phyloP scores from a whole-genome alignment of 2,329 filamentous ascomycete species.

The Hymenoscyphus scutula region DNA sequence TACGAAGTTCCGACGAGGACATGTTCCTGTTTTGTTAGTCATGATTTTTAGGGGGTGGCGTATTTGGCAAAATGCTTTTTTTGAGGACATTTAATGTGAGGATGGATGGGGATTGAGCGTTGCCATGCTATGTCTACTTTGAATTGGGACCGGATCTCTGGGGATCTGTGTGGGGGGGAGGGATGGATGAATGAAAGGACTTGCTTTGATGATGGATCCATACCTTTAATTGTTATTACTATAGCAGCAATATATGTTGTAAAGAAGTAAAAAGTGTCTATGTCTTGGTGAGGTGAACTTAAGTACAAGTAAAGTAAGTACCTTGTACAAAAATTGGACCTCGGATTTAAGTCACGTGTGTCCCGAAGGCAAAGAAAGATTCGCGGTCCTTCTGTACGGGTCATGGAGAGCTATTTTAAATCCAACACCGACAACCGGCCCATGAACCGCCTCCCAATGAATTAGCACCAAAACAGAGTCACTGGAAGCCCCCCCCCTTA shows the following conservation, averaged over 20 bases:
- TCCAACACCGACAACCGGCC: not conserved
- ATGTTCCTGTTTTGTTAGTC: not conserved
- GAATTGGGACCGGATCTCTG: not conserved
- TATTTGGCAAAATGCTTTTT: not conserved
- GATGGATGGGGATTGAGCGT: not conserved
- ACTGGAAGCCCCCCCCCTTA: slow-evolving; percentile 17
- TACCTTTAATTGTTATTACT: not conserved
- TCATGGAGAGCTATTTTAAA: not conserved
- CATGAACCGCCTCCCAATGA: slow-evolving; percentile 18
- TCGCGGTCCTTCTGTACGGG: not conserved
- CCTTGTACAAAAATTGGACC: slow-evolving; percentile 1
- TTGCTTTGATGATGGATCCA: not conserved
- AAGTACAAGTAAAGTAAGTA: not conserved
- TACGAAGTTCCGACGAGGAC: not conserved
- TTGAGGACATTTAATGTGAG: not conserved
- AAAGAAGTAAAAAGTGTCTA: not conserved
- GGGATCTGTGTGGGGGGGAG: not conserved
- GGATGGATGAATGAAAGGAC: not conserved
- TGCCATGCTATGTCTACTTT: not conserved
- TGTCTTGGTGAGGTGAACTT: not conserved
- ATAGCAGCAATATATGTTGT: slow-evolving; percentile 1
- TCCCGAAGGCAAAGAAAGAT: not conserved
- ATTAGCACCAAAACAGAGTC: slow-evolving; percentile 21
- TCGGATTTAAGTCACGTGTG: not conserved
- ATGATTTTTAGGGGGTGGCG: slow-evolving; percentile 3